Percentiles rank a stretch among this genome's conserved stretches.
These are phyloP conservation scores for Chalciporus sphaerocephalus DNA, from an alignment of 768 basidiomycete species.

Conservation along the genomic window DNA sequence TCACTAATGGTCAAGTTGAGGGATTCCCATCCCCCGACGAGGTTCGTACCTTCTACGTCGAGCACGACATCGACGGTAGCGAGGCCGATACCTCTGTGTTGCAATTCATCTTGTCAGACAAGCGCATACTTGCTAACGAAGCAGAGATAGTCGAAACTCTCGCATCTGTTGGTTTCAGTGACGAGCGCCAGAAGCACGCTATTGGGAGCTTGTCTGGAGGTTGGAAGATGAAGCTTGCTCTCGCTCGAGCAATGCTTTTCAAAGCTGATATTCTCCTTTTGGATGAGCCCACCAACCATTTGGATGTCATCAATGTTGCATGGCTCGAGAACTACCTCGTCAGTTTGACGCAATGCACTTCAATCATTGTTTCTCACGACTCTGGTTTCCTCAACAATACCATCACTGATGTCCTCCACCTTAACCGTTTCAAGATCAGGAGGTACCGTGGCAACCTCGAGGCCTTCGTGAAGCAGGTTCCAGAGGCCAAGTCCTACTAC, in stretches of 20 bases:
- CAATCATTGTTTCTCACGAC: conserved; percentile 99
- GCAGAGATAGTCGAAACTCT: conserved; percentile 78
- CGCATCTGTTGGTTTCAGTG: conserved; percentile 87
- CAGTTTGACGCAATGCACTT: conserved; percentile 84
- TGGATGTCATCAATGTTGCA: conserved; percentile 96
- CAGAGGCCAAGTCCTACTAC: conserved; percentile 98
- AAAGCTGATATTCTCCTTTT: conserved; percentile 95
- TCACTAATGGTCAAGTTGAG: conserved; percentile 94
- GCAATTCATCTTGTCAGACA: conserved; percentile 81
- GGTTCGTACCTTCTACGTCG: conserved; percentile 98
- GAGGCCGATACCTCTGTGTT: conserved; percentile 90
- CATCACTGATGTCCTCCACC: conserved; percentile 94
- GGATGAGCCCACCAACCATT: conserved; percentile 95
- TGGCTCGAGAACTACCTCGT: conserved; percentile 96
- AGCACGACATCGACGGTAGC: conserved; percentile 97
- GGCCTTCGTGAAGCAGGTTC: conserved; percentile 88
- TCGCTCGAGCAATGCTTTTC: conserved; percentile 96
- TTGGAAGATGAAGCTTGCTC: conserved; percentile 99
- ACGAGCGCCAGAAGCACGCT: conserved; percentile 76
- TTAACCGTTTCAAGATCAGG: conserved; percentile 97
- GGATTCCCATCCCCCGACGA: conserved; percentile 97
- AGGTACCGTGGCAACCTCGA: conserved; percentile 95
- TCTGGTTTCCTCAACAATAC: conserved; percentile 97
- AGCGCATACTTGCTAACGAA: conserved; percentile 67
- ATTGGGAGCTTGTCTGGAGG: conserved; percentile 94